Base-by-base conservation (phyloP, 2,329 filamentous ascomycete species). In the Leptographium wingfieldii region DNA sequence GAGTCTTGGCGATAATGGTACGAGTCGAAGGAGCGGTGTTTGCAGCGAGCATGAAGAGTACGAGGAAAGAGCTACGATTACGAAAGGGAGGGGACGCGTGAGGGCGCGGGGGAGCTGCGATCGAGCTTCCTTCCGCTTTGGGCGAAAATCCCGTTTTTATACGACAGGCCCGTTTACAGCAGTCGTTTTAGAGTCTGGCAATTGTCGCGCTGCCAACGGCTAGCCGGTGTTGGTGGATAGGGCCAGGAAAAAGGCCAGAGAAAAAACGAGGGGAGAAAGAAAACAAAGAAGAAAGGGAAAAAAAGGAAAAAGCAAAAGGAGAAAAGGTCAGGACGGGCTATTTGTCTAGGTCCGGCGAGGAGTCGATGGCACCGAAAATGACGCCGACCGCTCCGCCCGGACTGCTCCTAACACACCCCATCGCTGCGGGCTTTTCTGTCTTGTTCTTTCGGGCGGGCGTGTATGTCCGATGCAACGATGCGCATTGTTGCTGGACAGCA, bases 101-200 rank as follows among this genome's bases (percentile, higher is more conserved):
- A 48, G 16, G n/a, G n/a, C 33, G n/a, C 19, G 25, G 40, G 22
- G 12, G 40, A 57, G 27, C 25, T 29, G 40, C 27, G 31, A 3
- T 16, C 9, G n/a, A 59, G 57, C 57, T 59, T 54, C 31, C 51
- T 59, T 59, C 57, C 57, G 25, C 51, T 58, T 58, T 58, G 43
- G 56, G 56, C 55, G 25, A 57, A 49, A 31, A 31, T 31, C 29
- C 29, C 29, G 29, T 31, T 31, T 5, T 31, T 31, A 31, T 31
- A 31, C 29, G 29, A 31, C 29, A 31, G 29, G 29, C 29, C 29
- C 29, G 29, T 31, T 31, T 31, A 31, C 5, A 31, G 29, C 29
- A 31, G 29, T 31, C 29, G 29, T 4, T 31, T 40, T 40, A 11
- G 12, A 11, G 22, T 22, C 22, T 22, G 22, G 22, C 22, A 22